Evolutionary conservation across 148 eudicot genomes (phyloP), one percentile per base, ranked within the genome.

Genomic region (Limonium bicolor): DNA sequence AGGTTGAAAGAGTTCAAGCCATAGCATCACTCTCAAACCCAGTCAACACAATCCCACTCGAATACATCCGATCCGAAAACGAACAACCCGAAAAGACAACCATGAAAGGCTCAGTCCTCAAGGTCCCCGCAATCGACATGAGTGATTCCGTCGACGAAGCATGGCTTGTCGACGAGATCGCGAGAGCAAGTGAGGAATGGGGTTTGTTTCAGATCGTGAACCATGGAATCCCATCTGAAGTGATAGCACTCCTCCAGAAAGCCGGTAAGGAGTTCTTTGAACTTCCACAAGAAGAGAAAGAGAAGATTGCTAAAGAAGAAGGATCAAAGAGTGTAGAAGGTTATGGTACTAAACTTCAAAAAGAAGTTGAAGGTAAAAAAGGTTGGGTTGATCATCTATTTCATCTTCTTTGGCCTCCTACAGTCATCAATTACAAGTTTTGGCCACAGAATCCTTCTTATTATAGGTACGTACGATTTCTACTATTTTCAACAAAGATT

Each of bases 351-450:
- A 59, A 54, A 46, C 61, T 80, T 14, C 78, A 73, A 30, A 77
- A 77, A 25, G 81, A 68, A 36, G 48, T 68, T 4, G 48, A 59
- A 27, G 78, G 73, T 1, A 77, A 68, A 42, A 82, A 69, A 28
- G 77, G 59, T 15, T 85, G 95, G 95, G 86, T 77, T 54, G 95
- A 86, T 75, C 95, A 86, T 54, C 56, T 86, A 61, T 86, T 86
- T 19, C 80, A 86, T 18, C 72, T 43, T 39, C 63, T 78, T 20
- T 86, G 95, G 95, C 95, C 95, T 3, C 72, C 74, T 58, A 32
- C 76, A 37, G 62, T 59, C 10, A 56, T 86, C 42, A 52, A 86
- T 54, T 68, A 65, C 36, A 52, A 56, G 2, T 81, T 74, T 39
- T 86, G 92, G 95, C 95, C 95, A 2, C 67, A 46, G 4, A 86